phyloP scores from a whole-genome alignment of 129 eudicot species.

The Pittosporum tobira region DNA sequence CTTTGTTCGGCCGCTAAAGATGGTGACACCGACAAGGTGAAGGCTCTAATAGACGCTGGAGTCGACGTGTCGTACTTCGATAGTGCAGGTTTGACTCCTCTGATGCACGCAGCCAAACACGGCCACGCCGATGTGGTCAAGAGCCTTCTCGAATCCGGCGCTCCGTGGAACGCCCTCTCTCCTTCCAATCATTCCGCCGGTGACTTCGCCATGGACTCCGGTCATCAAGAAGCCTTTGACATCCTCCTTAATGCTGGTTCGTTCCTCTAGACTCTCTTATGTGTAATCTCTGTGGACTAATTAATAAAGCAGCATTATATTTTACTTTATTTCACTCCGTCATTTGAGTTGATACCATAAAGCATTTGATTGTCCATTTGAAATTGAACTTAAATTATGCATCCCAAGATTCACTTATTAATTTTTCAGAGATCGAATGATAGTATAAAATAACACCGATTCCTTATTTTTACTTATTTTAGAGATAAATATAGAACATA shows the following conservation, averaged over 20 bases:
- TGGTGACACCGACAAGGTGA: slow-evolving; percentile 37
- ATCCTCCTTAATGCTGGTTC: slow-evolving; percentile 72
- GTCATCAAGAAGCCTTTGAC: slow-evolving; percentile 78
- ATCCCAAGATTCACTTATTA: too few species aligned
- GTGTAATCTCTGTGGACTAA: too few species aligned
- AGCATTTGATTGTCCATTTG: too few species aligned
- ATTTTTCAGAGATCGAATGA: too few species aligned
- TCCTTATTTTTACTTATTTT: too few species aligned
- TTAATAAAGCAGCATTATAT: too few species aligned
- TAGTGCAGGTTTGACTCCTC: slow-evolving; percentile 64
- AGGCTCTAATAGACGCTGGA: slow-evolving; percentile 52
- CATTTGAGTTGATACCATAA: too few species aligned
- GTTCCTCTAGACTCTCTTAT: not conserved
- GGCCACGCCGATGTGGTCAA: slow-evolving; percentile 55
- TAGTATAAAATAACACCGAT: too few species aligned
- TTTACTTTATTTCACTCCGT: too few species aligned
- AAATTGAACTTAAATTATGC: too few species aligned
- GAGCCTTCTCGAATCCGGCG: slow-evolving; percentile 74
- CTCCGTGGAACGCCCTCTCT: slow-evolving; percentile 96
- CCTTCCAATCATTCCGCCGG: slow-evolving; percentile 83
- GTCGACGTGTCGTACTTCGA: slow-evolving; percentile 75
- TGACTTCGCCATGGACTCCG: slow-evolving; percentile 84
- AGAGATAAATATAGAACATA: too few species aligned
- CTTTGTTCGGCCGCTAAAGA: slow-evolving; percentile 64
- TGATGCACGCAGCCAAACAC: slow-evolving; percentile 89